phyloP scores from a whole-genome alignment of 169 alveolate genomes.

The Plasmodium sp. region DNA sequence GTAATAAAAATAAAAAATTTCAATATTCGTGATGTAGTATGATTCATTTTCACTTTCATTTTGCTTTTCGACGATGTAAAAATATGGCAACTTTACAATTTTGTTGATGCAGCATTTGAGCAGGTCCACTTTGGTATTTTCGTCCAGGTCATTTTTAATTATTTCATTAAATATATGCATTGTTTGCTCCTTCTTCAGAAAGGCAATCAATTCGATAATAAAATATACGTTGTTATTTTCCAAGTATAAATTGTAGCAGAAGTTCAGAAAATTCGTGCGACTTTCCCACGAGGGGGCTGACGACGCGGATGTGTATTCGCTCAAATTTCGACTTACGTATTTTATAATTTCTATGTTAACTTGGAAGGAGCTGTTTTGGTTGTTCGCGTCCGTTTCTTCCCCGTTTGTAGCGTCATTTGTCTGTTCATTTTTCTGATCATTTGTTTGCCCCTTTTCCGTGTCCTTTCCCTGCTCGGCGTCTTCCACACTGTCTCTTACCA shows the following conservation, averaged over 20 bases:
- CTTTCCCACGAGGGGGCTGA: conserved; percentile 22
- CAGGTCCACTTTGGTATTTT: conserved; percentile 61
- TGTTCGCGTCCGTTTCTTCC: not conserved
- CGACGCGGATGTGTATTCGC: conserved; percentile 6
- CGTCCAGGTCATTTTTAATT: conserved; percentile 52
- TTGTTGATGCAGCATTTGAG: conserved; percentile 46
- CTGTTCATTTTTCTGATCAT: not conserved
- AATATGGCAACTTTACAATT: conserved; percentile 63
- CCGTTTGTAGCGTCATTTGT: not conserved
- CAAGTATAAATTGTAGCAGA: conserved; percentile 56
- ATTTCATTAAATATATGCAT: conserved; percentile 67
- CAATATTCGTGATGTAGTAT: conserved; percentile 65
- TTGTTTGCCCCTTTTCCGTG: not conserved
- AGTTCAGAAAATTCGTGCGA: conserved; percentile 35
- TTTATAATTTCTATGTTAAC: conserved; percentile 69
- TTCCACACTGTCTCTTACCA: not conserved
- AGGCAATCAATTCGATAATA: conserved; percentile 62
- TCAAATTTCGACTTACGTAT: conserved; percentile 38
- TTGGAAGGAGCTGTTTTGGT: conserved; percentile 24
- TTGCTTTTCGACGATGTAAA: conserved; percentile 34
- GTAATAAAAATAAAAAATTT: conserved; percentile 68
- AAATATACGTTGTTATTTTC: conserved; percentile 57
- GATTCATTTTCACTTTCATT: conserved; percentile 71
- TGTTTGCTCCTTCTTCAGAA: conserved; percentile 56
- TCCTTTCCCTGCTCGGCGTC: not conserved